A percentile compares a stretch with the other conserved stretches of the same genome.
These are phyloP conservation scores for Alternaria postmessia DNA, from an alignment of 2,329 filamentous ascomycete species.

Conservation along the genomic window DNA sequence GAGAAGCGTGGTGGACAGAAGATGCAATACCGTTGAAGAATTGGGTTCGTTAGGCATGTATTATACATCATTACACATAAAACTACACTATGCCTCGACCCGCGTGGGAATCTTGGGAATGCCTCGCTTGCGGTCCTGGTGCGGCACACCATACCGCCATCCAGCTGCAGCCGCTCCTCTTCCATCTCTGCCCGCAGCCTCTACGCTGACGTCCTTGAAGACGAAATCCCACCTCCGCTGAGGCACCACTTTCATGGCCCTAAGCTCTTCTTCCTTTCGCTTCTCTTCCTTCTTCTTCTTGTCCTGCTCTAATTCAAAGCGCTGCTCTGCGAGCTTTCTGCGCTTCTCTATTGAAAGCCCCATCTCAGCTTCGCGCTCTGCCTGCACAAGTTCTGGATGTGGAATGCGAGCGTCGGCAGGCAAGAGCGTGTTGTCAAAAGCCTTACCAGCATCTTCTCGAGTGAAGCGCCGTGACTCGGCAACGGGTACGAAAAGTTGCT, in stretches of 20 bases:
- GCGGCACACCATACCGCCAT: slow-evolving; percentile 68
- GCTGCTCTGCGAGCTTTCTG: slow-evolving; percentile 40
- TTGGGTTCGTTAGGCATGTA: background rate
- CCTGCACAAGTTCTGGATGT: slow-evolving; percentile 65
- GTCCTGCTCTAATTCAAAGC: slow-evolving; percentile 40
- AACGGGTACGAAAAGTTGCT: slow-evolving; percentile 69
- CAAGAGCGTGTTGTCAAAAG: slow-evolving; percentile 66
- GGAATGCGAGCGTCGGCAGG: slow-evolving; percentile 71
- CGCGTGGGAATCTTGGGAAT: slow-evolving; percentile 69
- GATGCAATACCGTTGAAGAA: slow-evolving; percentile 55
- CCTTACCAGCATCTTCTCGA: slow-evolving; percentile 70
- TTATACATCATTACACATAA: slow-evolving; percentile 10
- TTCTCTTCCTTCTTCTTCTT: slow-evolving; percentile 52
- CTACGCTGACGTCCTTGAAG: slow-evolving; percentile 65
- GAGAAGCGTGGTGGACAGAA: slow-evolving; percentile 62
- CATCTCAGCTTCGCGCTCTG: slow-evolving; percentile 49
- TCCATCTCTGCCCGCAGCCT: slow-evolving; percentile 64
- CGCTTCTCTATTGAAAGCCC: slow-evolving; percentile 48
- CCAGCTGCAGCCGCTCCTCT: slow-evolving; percentile 63
- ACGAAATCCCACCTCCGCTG: slow-evolving; percentile 67
- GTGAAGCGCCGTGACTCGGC: slow-evolving; percentile 71
- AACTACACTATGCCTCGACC: slow-evolving; percentile 55
- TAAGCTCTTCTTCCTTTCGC: slow-evolving; percentile 55
- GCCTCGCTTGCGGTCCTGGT: slow-evolving; percentile 69
- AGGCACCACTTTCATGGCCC: slow-evolving; percentile 55